Evolutionary conservation across 1,284 basidiomycete genomes (phyloP), one percentile per base, ranked within the genome.

Genomic region (Farysia itapuensis): DNA sequence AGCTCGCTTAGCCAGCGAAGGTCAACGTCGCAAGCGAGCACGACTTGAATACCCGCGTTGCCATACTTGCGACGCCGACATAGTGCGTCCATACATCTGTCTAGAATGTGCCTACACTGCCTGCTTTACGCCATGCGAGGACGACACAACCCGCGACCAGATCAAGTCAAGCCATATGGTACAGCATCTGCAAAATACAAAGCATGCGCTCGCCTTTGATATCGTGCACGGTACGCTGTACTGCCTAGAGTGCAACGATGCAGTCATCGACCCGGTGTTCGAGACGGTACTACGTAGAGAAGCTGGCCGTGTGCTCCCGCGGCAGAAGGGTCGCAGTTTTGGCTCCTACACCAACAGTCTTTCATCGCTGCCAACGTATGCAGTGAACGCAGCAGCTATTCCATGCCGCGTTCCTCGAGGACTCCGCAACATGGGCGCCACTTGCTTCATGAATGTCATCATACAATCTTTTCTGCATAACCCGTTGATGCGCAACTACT

Each of bases 401-500:
- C 28, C 50, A 20, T 41, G 38, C 36, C 29, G 60, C 89, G 89
- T 85, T 43, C 85, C 89, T 9, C 83, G 90, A 44, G 93, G 93
- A 0, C 81, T 96, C 3, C 81, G 95, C 34, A 96, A 96, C 74
- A 85, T 96, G 6, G 90, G 90, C 5, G 89, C 94, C 67, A 97
- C 93, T 0, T 98, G 93, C 72, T 97, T 92, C 79, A 81, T 98
- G 72, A 94, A 91, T 56, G 90, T 89, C 39, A 85, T 97, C 35
- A 82, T 98, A 5, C 94, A 98, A 77, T 84, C 85, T n/a, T 87
- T 98, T 69, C 80, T 91, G 12, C 89, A 92, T 78, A 98, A 96
- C 67, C 93, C 93, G 0, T 80, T 96, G 4, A 81, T 97, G 8
- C 84, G 90, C 32, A 89, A 90, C 66, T 91, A 88, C 77, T 97